Evolutionary conservation across 2,329 filamentous ascomycete genomes (phyloP), one percentile per base, ranked within the genome.

Genomic region (Penicillium sp.): DNA sequence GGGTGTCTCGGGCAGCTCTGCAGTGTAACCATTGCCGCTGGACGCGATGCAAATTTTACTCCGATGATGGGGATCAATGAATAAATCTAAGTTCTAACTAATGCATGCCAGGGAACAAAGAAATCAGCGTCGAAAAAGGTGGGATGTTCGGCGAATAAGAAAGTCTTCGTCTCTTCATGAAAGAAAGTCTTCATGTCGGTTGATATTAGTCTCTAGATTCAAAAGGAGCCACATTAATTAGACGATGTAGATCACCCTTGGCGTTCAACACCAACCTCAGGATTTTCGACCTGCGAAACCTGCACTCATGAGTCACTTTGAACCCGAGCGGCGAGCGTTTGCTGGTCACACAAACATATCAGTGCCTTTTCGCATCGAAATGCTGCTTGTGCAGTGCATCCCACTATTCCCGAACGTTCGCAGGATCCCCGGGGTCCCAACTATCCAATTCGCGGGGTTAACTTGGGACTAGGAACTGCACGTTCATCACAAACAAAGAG

Each of bases 1-100:
- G 14, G 16, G 29, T 33, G 34, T 46, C 39, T 52, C 45, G 45
- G 54, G 54, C 28, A 53, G 19, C 33, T 33, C 30, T 53, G 51
- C 41, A 41, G 47, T 56, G 51, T 40, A 48, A 54, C 53, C 12
- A 46, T 39, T 36, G 13, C 36, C 35, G 30, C 42, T 35, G 35
- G 53, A 22, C 11, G 30, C 33, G 41, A 55, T 54, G 12, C 12
- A 29, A 50, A 55, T 40, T 18, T 5, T 3, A n/a, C 31, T 45
- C 42, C 38, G 35, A 44, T 44, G 8, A 43, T 31, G 10, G 27
- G 36, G 35, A 9, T 19, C 10, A 50, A 41, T 18, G 18, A 4
- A 42, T 36, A 30, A 19, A 30, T 4, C n/a, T 13, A n/a, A n/a
- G n/a, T n/a, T n/a, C 19, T 3, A 10, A n/a, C 18, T 25, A 16